Percentiles rank a stretch among this genome's conserved stretches.
Conservation (phyloP, 352 stramenopile genomes). For the Hyaloperonospora brassicae region DNA sequence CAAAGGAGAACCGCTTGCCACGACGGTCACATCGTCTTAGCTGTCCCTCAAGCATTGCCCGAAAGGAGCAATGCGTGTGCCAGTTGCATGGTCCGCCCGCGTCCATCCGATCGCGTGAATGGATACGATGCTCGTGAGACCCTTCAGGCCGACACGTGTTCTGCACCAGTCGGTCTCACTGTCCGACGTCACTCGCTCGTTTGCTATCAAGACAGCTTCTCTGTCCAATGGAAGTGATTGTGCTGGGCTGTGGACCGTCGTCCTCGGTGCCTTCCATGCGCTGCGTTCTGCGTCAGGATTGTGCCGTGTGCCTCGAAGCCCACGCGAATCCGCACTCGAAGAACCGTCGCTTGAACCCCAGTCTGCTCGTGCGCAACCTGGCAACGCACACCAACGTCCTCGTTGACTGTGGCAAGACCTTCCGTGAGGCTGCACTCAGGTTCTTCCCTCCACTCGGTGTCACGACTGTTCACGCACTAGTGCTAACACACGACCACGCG, state of each 20-base stretch:
- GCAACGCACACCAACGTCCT: constrained; percentile 45
- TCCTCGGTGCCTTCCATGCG: constrained; percentile 74
- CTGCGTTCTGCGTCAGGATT: constrained; percentile 50
- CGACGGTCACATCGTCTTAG: too few species aligned
- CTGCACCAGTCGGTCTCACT: background rate
- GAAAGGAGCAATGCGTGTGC: too few species aligned
- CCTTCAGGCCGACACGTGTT: too few species aligned
- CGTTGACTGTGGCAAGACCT: constrained; percentile 87
- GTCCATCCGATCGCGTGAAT: too few species aligned
- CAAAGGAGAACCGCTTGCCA: too few species aligned
- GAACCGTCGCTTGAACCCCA: constrained; percentile 77
- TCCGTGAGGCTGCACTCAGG: constrained; percentile 65
- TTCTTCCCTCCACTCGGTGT: constrained; percentile 51
- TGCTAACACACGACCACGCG: constrained; percentile 83
- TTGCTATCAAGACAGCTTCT: too few species aligned
- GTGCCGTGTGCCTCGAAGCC: constrained; percentile 59
- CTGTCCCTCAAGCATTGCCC: too few species aligned
- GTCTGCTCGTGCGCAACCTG: constrained; percentile 59
- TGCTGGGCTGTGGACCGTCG: constrained; percentile 77
- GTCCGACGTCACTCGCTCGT: background rate
- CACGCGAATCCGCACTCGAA: constrained; percentile 56
- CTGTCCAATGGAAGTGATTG: constrained; percentile 59
- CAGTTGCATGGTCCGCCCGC: too few species aligned
- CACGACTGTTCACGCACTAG: constrained; percentile 49
- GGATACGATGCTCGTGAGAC: too few species aligned